phyloP scores from a whole-genome alignment of 1,139 yeast species.

The Candida buenavistaensis region DNA sequence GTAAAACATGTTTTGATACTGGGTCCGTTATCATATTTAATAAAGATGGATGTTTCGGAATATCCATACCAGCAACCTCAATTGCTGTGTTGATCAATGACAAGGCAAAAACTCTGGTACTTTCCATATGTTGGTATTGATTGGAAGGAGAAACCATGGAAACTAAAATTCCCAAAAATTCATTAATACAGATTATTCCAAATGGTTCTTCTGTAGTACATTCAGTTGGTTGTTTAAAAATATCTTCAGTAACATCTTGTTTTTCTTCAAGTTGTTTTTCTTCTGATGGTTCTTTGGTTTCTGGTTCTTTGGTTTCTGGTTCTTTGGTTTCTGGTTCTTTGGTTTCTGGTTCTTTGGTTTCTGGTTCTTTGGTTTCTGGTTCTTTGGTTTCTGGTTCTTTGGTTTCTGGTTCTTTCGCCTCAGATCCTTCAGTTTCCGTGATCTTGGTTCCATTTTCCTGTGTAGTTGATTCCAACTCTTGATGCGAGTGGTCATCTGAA shows the following conservation, averaged over 20 bases:
- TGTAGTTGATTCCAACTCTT: constrained; percentile 5
- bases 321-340: no score
- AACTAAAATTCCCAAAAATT: constrained; percentile 71
- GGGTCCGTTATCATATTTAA: constrained; percentile 73
- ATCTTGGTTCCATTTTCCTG: constrained; percentile 3
- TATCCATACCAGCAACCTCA: constrained; percentile 74
- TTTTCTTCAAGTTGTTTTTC: not conserved
- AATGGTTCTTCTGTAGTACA: constrained; percentile 44
- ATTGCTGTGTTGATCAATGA: constrained; percentile 74
- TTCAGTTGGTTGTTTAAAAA: no score
- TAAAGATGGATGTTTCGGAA: constrained; percentile 66
- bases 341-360: no score
- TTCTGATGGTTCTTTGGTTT: constrained; percentile 2
- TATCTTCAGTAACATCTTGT: no score
- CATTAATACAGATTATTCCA: constrained; percentile 69
- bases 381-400: no score
- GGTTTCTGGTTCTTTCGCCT: no score
- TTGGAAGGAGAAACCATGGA: constrained; percentile 83
- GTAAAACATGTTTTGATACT: constrained; percentile 79
- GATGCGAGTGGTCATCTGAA: constrained; percentile 9
- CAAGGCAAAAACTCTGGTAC: constrained; percentile 82
- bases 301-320: no score
- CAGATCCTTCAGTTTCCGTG: no score
- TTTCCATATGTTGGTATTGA: constrained; percentile 82
- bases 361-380: no score